Base-by-base conservation (phyloP, 2,329 filamentous ascomycete genomes). In the Claviceps spartinae region DNA sequence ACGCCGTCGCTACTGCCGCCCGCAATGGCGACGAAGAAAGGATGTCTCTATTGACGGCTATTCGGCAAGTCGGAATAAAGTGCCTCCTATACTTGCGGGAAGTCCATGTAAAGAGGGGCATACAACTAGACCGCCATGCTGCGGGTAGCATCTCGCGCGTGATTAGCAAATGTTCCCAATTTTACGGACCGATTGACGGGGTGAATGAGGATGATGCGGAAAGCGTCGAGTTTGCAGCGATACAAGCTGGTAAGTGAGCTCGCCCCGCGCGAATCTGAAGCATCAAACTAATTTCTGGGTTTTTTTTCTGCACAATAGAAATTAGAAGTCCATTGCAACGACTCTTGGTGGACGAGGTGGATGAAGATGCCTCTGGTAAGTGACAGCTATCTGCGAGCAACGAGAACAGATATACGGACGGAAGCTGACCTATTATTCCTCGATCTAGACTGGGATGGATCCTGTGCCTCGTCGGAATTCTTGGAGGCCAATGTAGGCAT, bases 301-400 rank as follows among this genome's bases (percentile, higher is more conserved):
- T 30, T 37, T 37, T 43, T 38, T 20, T 3, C 14, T 18, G 47
- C 26, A 14, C 14, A 44, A 52, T 34, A 69, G 66, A 67, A 30
- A 68, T 78, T 4, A 54, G 75, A 13, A 70, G 72, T 14, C 61
- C 68, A n/a, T 71, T 86, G 59, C 70, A 69, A 40, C 69, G 67
- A 47, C 65, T 84, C n/a, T 69, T 77, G 44, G 71, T 79, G 16
- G 77, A 81, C 48, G 75, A 79, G 54, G 61, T 77, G 52, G 78
- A 81, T 55, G 77, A 81, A 50, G 78, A 81, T 51, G 76, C 67
- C 58, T 79, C 77, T 57, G 77, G 78, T 79, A 76, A 46, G 41
- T 45, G 48, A 26, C 24, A n/a, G 18, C 6, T n/a, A 11, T 16
- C 24, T 8, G 18, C 22, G n/a, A 30, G 11, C 37, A n/a, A 20